Base-by-base conservation (phyloP, 139 green algal genomes). In the Micromonas commoda region DNA sequence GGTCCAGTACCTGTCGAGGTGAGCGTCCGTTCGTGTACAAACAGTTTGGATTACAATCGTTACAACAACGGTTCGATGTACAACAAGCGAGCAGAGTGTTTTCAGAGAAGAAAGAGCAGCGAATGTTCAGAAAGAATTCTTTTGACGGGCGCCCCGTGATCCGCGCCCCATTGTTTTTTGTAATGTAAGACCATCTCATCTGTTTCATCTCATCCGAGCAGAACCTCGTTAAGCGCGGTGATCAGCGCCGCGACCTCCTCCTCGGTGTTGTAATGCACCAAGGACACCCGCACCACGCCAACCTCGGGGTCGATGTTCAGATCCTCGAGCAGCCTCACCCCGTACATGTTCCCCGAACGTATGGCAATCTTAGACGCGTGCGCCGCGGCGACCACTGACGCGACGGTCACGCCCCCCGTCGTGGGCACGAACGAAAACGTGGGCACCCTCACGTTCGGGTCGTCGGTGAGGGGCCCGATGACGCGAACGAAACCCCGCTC, bases 221-320 rank as follows among this genome's bases (percentile, higher is more conserved):
- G n/a, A n/a, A n/a, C n/a, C n/a, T n/a, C n/a, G n/a, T n/a, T n/a
- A 37, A 89, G 31, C 13, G 73, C 80, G 33, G 0, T 70, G 13
- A 86, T 57, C 16, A 87, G 61, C 0, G 19, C 19, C 29, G 78
- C 81, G 26, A 89, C 81, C 74, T 89, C 85, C 0, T 45, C 71
- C 32, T 69, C 64, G 24, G 85, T 85, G 81, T 89, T 89, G 73
- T 89, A 89, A 75, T 89, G 83, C 81, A 88, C 29, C 66, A 89
- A 53, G n/a, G 77, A 84, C 3, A 86, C 57, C 0, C 85, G 69
- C 64, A 89, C 83, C 5, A 89, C 83, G 3, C 85, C 85, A 52
- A 87, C 82, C 5, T 83, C 64, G 2, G 73, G 20, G 39, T 39
- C n/a, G 20, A 33, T 38, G 28, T 38, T 72, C 33, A 89, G 71